Percentiles rank a stretch among this genome's conserved stretches.
These are phyloP conservation scores for Spergularia azorica DNA, from an alignment of 179 eudicot species.

Conservation along the genomic window DNA sequence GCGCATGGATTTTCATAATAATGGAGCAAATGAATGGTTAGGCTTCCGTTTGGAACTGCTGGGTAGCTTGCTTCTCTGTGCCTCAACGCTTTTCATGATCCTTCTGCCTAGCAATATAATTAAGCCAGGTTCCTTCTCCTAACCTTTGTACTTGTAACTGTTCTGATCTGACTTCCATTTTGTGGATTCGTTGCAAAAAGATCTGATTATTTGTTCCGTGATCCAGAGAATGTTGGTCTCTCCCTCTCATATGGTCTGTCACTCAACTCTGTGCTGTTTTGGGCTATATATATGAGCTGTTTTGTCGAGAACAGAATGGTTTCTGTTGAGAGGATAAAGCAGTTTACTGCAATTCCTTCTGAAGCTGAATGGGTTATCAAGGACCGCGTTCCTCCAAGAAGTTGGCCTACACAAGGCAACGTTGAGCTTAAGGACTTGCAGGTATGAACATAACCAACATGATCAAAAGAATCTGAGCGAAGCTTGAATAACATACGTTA, in stretches of 20 bases:
- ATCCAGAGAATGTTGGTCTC: slow-evolving; percentile 82
- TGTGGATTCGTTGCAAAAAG: background rate
- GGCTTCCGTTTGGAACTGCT: slow-evolving; percentile 91
- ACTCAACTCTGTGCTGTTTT: slow-evolving; percentile 65
- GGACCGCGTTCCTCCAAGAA: slow-evolving; percentile 61
- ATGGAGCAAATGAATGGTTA: slow-evolving; percentile 92
- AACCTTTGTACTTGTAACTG: background rate
- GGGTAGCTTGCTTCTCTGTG: slow-evolving; percentile 79
- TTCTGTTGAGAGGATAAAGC: slow-evolving; percentile 94
- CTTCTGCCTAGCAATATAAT: slow-evolving; percentile 79
- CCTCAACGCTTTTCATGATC: slow-evolving; percentile 81
- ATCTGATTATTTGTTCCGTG: slow-evolving; percentile 10
- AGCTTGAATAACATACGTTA: background rate
- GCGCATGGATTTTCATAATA: slow-evolving; percentile 95
- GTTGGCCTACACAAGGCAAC: slow-evolving; percentile 83
- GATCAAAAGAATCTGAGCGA: background rate
- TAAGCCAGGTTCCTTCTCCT: slow-evolving; percentile 62
- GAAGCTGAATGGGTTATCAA: slow-evolving; percentile 82
- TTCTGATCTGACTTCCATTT: background rate
- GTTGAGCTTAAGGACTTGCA: slow-evolving; percentile 73
- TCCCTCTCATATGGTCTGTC: slow-evolving; percentile 90
- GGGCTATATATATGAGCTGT: slow-evolving; percentile 82
- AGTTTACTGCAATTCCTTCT: slow-evolving; percentile 70
- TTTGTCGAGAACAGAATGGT: slow-evolving; percentile 95
- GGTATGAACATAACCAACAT: slow-evolving; percentile 37